These are phyloP conservation scores for Volutella citrinella DNA, from an alignment of 2,329 filamentous ascomycete genomes.

Conservation along the genomic window DNA sequence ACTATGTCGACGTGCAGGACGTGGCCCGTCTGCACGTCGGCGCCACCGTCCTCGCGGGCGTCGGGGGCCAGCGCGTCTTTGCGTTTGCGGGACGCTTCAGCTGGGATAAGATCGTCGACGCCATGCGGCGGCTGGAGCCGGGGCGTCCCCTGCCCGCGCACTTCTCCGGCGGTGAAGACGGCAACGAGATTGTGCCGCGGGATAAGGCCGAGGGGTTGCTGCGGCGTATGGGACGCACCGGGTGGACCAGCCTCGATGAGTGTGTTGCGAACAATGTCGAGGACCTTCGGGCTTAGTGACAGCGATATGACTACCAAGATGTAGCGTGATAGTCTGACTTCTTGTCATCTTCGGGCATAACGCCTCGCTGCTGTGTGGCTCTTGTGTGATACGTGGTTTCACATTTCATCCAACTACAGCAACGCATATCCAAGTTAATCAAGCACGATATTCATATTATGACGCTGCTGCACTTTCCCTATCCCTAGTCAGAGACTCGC, in stretches of 20 bases:
- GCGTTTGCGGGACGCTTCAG: conserved; percentile 1
- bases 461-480: too few relatives aligned
- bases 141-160: background rate
- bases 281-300: too few relatives aligned
- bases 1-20: conserved; percentile 7
- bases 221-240: background rate
- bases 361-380: too few relatives aligned
- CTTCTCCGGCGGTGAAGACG: conserved; percentile 3
- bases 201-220: background rate
- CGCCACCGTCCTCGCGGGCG: background rate
- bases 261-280: background rate
- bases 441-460: too few relatives aligned
- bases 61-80: conserved; percentile 3
- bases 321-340: too few relatives aligned
- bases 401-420: too few relatives aligned
- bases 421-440: too few relatives aligned
- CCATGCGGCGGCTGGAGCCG: background rate
- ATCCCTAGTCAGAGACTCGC: too few relatives aligned
- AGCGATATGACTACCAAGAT: too few relatives aligned
- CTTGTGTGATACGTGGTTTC: too few relatives aligned
- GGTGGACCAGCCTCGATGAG: conserved; percentile 3
- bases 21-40: conserved; percentile 4
- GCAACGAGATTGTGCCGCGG: conserved; percentile 1
- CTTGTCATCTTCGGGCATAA: too few relatives aligned
- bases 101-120: conserved; percentile 1